Base-by-base conservation (phyloP, 306 rosid species). In the Psophocarpus tetragonolobus region DNA sequence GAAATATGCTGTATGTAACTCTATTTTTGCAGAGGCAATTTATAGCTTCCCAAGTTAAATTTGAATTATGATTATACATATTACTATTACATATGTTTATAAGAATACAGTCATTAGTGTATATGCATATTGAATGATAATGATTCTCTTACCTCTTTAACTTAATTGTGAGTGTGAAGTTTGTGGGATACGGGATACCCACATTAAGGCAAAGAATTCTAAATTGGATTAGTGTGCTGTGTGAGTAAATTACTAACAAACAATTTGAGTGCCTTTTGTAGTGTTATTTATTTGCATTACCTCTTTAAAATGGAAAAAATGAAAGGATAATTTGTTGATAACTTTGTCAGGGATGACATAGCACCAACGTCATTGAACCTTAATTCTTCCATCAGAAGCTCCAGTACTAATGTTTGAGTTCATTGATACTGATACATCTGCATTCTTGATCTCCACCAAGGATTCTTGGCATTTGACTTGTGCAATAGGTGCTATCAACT, bases 51-150 rank as follows among this genome's bases (percentile, higher is more conserved):
- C 5, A 32, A 80, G 75, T 64, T 75, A 68, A 42, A 63, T 75
- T 26, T 63, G 80, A 80, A 58, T 33, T 48, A 50, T 71, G 74
- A 71, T 72, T 36, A 50, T 24, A 18, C 36, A 79, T 71, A 26
- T n/a, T 71, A 47, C 66, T 44, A 20, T 58, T 58, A 14, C 32
- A 69, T 10, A 30, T 32, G 61, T 35, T 56, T 27, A 6, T 42
- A 39, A 68, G 69, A 57, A 38, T 39, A 39, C 12, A 67, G 61
- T 41, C 42, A 51, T 67, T 58, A 5, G 2, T 58, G 32, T 39
- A 32, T 38, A 24, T 8, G 8, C 41, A 27, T 71, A 67, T n/a
- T n/a, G n/a, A n/a, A n/a, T n/a, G 58, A 38, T 62, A 36, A 36
- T 50, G 48, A 30, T 58, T 78, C 48, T 36, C 57, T 35, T 48